These are phyloP conservation scores for Eucalyptus regnans DNA, from an alignment of 345 rosid species.

Conservation along the genomic window DNA sequence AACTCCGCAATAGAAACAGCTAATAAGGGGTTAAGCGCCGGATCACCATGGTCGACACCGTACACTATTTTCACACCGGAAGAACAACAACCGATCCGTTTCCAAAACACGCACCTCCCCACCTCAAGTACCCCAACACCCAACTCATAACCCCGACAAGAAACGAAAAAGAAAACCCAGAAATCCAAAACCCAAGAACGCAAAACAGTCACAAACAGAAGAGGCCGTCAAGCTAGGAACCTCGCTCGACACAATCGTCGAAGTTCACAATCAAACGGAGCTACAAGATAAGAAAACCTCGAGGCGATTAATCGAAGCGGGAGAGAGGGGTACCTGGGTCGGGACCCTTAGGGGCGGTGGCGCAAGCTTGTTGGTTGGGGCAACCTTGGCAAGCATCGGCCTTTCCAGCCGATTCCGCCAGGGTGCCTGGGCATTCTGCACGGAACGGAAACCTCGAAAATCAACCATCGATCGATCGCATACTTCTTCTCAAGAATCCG, in stretches of 20 bases:
- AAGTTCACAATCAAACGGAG: not conserved
- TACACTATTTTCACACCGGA: not conserved
- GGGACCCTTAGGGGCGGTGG: slow-evolving; percentile 92
- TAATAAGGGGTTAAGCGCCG: not conserved
- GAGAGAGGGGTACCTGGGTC: slow-evolving; percentile 59
- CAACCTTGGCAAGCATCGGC: slow-evolving; percentile 81
- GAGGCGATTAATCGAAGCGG: not conserved
- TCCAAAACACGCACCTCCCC: not conserved
- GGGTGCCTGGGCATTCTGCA: slow-evolving; percentile 85
- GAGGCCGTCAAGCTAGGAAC: not conserved
- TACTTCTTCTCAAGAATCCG: not conserved
- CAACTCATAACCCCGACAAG: not conserved
- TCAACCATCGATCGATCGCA: not conserved
- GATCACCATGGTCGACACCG: not conserved
- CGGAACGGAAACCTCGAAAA: not conserved
- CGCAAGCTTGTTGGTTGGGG: slow-evolving; percentile 87
- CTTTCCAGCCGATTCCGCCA: slow-evolving; percentile 70
- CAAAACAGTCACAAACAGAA: not conserved
- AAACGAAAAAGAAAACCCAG: not conserved
- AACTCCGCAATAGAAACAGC: not conserved
- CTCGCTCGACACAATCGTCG: not conserved
- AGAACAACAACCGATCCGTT: not conserved
- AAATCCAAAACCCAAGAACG: not conserved
- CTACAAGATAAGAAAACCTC: not conserved
- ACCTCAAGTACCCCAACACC: not conserved